Evolutionary conservation across 805 yeast species (phyloP).

Genomic region (Zygosaccharomyces bailii): DNA sequence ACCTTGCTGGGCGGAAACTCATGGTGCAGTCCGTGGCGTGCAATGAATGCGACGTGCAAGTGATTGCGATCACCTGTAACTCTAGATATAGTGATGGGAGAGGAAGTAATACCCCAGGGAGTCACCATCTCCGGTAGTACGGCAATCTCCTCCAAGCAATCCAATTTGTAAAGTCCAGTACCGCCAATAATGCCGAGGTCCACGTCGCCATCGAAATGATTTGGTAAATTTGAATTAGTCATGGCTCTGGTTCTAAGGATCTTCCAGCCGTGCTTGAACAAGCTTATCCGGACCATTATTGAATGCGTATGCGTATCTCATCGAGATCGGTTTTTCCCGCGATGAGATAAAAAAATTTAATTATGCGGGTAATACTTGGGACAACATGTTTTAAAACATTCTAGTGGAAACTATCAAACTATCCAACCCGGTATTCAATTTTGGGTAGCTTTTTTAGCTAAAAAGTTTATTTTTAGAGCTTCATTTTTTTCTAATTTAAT

Average conservation of each 20-base stretch:
- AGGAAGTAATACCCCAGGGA: constrained; percentile 97
- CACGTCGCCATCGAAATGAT: constrained; percentile 40
- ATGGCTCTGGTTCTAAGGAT: constrained; percentile 10
- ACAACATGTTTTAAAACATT: too few relatives aligned
- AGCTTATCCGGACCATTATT: not conserved
- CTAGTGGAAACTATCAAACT: too few relatives aligned
- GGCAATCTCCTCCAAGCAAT: constrained; percentile 81
- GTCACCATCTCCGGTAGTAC: constrained; percentile 69
- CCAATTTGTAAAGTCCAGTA: constrained; percentile 91
- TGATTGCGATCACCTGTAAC: constrained; percentile 41
- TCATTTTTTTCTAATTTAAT: too few relatives aligned
- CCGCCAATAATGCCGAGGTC: constrained; percentile 93
- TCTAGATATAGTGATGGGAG: constrained; percentile 86
- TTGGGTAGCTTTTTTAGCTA: too few relatives aligned
- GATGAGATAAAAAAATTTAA: not conserved
- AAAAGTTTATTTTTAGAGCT: too few relatives aligned
- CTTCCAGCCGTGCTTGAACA: not conserved
- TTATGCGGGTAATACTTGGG: constrained; percentile 1
- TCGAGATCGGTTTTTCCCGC: not conserved
- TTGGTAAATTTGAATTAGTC: constrained; percentile 28
- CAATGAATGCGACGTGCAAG: constrained; percentile 86
- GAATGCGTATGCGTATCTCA: not conserved
- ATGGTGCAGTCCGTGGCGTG: constrained; percentile 92
- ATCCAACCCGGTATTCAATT: too few relatives aligned
- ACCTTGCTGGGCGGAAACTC: constrained; percentile 88